Base-by-base conservation (phyloP, 202 grass and related monocot species). In the Musa balbisiana region DNA sequence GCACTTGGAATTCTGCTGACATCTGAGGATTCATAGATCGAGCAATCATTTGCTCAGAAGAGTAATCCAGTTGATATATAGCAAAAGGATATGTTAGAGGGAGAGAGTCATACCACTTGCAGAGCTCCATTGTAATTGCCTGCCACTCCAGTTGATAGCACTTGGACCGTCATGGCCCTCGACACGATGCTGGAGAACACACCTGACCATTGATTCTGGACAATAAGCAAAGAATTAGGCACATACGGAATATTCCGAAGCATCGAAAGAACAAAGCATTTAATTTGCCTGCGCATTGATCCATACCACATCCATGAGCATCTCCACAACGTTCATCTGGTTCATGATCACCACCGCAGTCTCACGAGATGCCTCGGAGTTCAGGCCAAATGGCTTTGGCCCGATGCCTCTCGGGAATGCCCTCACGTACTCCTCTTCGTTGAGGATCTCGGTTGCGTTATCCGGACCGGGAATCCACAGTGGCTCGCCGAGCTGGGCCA, bases 171-270 rank as follows among this genome's bases (percentile, higher is more conserved):
- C 5, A 71, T 69, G 10, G 88, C 91, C 50, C 87, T 80, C 5
- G 88, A 98, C 49, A 94, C 88, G 19, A 98, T 98, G 80, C 87
- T 87, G 8, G 95, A 90, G 82, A 98, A 98, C 79, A 94, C 76
- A 14, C 72, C 73, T 3, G 82, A 90, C 95, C 95, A 98, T 75
- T 94, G 95, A 19, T 87, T 83, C 90, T 92, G 72, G 33, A 43
- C 0, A 43, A 43, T 6, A 43, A 43, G 33, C 4, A 43, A 43
- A 6, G 33, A 43, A 43, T 43, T 43, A 43, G 33, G 33, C 33
- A 43, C 33, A 43, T 33, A 27, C 22, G 16, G 21, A 60, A 24
- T 19, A 6, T 12, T 62, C n/a, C 22, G 51, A 59, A 53, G 29
- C 29, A 43, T 43, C 33, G 4, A 23, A 25, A 23, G 49, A 19